Percentiles rank a stretch among this genome's conserved stretches.
Evolutionary conservation across 2,329 filamentous ascomycete genomes (phyloP).

Genomic region (Colletotrichum tabaci): DNA sequence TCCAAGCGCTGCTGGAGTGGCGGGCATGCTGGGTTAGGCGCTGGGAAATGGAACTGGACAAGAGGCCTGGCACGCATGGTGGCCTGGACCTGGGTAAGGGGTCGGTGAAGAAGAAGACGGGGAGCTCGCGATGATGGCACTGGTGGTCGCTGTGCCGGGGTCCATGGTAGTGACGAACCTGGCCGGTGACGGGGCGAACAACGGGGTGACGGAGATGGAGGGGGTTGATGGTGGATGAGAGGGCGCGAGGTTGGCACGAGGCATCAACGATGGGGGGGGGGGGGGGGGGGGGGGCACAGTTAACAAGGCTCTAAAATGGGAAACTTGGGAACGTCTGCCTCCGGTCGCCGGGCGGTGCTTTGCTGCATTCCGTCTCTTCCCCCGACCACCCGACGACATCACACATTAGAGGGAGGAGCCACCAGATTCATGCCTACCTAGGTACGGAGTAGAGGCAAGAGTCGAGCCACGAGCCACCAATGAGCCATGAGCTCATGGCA

Average conservation of each 20-base stretch:
- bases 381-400: conserved; percentile 35
- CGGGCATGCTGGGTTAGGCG: conserved; percentile 19
- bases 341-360: conserved; percentile 27
- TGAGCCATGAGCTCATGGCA: neutral
- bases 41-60: conserved; percentile 10
- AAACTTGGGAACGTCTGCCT: conserved; percentile 27
- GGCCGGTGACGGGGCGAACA: neutral
- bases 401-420: neutral
- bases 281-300: conserved; percentile 16
- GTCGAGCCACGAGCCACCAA: too few relatives aligned
- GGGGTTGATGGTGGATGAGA: conserved; percentile 6
- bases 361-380: conserved; percentile 22
- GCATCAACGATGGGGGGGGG: conserved; percentile 19
- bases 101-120: conserved; percentile 11
- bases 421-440: neutral
- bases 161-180: conserved; percentile 2
- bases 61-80: conserved; percentile 11
- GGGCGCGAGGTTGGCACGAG: conserved; percentile 18
- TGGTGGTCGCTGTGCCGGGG: neutral
- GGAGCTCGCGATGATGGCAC: neutral
- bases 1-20: conserved; percentile 30
- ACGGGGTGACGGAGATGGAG: neutral
- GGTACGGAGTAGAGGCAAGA: neutral
- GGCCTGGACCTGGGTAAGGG: conserved; percentile 17
- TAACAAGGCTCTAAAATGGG: conserved; percentile 24